Evolutionary conservation across 2,329 filamentous ascomycete species (phyloP), one percentile per base, ranked within the genome.

Genomic region (Scytalidium lignicola): DNA sequence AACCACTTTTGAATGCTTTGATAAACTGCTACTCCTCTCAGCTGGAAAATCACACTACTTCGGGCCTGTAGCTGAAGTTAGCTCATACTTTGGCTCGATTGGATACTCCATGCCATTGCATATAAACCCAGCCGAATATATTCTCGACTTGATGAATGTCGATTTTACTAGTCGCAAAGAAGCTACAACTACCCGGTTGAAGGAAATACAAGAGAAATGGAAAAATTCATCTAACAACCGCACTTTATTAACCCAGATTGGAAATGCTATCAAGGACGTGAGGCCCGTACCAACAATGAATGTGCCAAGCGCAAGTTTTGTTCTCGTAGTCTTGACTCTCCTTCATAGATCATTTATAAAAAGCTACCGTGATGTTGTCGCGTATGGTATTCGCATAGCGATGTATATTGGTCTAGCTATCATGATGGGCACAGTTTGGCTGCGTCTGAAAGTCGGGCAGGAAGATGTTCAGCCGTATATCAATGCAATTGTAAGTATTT

Each of bases 371-470:
- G 90, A 95, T 63, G 76, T 95, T 6, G 81, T 95, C 46, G 88
- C 85, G 0, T 95, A 95, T 61, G 87, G 86, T 0, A 89, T 93
- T 57, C 81, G 90, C 3, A 74, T 93, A 40, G 84, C 79, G 39
- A 95, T 95, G 88, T 93, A 95, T 66, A 74, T 85, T 52, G 80
- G 81, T 1, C 74, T 95, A 15, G 88, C 88, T 1, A 80, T 93
- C 58, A 85, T 93, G 79, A 90, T 92, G 85, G 89, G 90, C 4
- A 95, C 90, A 0, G 86, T 95, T 12, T 95, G 88, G 84, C 70
- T 95, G 13, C 81, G 89, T 5, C 74, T 95, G 2, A 70, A 76
- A 3, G 75, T 84, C 0, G 70, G 75, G 0, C 89, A 95, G 63
- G 71, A 76, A 49, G 85, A 86, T 51, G 92, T 95, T 57, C 85